A percentile compares a stretch with the other conserved stretches of the same genome.
Conservation (phyloP, 345 rosid genomes). For the Gossypium australe region DNA sequence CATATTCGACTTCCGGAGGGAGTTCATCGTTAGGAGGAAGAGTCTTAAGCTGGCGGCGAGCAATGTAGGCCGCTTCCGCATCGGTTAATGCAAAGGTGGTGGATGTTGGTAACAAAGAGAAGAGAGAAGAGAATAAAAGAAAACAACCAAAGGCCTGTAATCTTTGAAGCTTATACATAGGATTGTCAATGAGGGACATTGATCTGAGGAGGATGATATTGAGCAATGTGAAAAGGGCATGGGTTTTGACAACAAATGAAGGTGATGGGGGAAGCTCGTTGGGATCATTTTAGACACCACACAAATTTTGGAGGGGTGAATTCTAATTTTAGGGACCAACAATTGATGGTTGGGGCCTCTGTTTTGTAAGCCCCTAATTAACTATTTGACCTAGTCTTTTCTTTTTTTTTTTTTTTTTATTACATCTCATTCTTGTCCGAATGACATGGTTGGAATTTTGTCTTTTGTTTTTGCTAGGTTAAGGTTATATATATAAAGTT, state of each 20-base stretch:
- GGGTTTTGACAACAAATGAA: neutral
- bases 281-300: neutral
- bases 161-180: conserved; percentile 34
- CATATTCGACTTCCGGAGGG: conserved; percentile 25
- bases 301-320: neutral
- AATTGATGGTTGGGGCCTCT: no score
- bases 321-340: neutral
- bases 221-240: neutral
- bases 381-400: no score
- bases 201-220: neutral
- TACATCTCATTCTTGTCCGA: no score
- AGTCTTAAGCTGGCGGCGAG: conserved; percentile 59
- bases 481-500: no score
- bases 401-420: no score
- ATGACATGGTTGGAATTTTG: no score
- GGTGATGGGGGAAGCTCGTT: neutral
- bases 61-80: conserved; percentile 51
- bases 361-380: no score
- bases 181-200: neutral
- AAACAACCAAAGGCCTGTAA: conserved; percentile 51
- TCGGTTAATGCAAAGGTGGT: conserved; percentile 45
- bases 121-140: conserved; percentile 12
- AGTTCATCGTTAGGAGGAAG: neutral
- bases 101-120: conserved; percentile 20
- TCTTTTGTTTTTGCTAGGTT: no score